A percentile compares a stretch with the other conserved stretches of the same genome.
phyloP scores from a whole-genome alignment of 208 protist species.

The Acanthamoeba rhysodes region DNA sequence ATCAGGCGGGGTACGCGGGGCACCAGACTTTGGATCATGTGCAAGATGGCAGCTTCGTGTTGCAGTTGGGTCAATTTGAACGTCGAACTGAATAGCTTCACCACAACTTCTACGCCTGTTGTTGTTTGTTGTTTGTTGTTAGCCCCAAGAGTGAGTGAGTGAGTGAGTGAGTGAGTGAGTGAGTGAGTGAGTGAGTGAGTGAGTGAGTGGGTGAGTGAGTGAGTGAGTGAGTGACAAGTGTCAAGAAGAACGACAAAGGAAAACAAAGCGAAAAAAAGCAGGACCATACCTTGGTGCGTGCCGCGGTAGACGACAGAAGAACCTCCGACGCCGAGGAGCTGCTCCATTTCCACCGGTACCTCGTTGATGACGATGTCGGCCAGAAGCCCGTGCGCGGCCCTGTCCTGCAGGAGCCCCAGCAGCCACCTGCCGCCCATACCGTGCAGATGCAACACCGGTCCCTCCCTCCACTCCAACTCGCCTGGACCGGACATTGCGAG shows the following conservation, averaged over 20 bases:
- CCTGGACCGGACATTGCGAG: too few relatives aligned
- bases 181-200: too few relatives aligned
- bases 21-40: neutral
- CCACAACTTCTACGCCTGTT: too few relatives aligned
- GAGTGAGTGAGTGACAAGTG: too few relatives aligned
- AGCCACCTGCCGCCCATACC: conserved; percentile 22
- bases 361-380: neutral
- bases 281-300: neutral
- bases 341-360: neutral
- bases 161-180: too few relatives aligned
- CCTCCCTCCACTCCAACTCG: conserved; percentile 4
- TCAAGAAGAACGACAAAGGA: too few relatives aligned
- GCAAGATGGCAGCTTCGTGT: neutral
- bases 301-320: conserved; percentile 32
- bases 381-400: neutral
- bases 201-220: too few relatives aligned
- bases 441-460: neutral
- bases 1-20: neutral
- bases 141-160: too few relatives aligned
- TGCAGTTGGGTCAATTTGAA: neutral
- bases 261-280: too few relatives aligned
- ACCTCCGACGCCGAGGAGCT: conserved; percentile 36
- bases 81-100: neutral
- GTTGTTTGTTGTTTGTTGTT: neutral
- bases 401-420: conserved; percentile 38